Base-by-base conservation (phyloP, 805 yeast species). In the Groenewaldozyma tartarivorans region DNA sequence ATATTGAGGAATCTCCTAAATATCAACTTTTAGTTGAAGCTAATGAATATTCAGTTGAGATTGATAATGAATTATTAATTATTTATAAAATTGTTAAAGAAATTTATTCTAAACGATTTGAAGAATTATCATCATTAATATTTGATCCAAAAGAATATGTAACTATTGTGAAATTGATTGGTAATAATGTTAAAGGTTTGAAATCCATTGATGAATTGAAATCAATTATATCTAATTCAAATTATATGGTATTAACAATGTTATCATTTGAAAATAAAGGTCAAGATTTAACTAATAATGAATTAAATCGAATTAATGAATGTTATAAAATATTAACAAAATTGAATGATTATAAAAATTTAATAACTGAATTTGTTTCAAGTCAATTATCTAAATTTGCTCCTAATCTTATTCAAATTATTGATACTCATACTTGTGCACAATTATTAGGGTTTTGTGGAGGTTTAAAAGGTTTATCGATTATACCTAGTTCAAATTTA, bases 401-500 rank as follows among this genome's bases (percentile, higher is more conserved):
- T 0, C 98, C 97, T 1, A 90, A 92, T 56, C 60, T 84, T 1
- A 68, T 84, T 2, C 75, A 75, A 0, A 63, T 92, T 5, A 67
- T 90, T 2, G 94, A 95, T 0, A 65, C 94, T 0, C 63, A 71
- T 4, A 72, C 82, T 0, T 75, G 95, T 0, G 80, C 94, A 0
- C 84, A 81, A 50, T 59, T 92, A 15, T 61, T 90, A 19, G 72
- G 84, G 1, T 66, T 72, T 15, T 64, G 74, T 1, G 94, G 94
- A 2, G 86, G 94, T 0, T 57, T 90, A 3, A 63, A 62, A 9
- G 78, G 74, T 4, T 61, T 90, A 6, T 75, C 86, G 2, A 62
- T 60, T 22, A 74, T 83, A 0, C 95, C 96, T 0, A 70, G 95
- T 3, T 84, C 96, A 52, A 90, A 90, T 54, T 53, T 90, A 18